A percentile compares a stretch with the other conserved stretches of the same genome.
phyloP scores from a whole-genome alignment of 1,139 yeast genomes.

The Yamadazyma triangularis region DNA sequence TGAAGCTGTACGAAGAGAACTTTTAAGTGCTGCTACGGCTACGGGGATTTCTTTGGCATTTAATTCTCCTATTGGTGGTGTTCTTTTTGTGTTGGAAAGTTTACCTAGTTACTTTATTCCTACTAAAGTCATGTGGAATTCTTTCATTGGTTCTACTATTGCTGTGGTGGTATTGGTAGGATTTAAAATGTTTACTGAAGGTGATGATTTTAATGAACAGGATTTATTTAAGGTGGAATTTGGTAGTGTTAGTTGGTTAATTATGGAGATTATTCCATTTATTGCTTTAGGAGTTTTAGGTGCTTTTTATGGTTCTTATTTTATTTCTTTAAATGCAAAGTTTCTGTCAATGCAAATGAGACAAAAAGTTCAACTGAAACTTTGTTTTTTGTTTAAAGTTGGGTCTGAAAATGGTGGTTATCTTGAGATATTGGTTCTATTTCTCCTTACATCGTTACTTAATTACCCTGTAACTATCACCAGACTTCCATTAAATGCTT shows the following conservation, averaged over 20 bases:
- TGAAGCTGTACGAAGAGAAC: conserved; percentile 58
- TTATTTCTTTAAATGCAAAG: conserved; percentile 45
- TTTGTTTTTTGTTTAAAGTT: conserved; percentile 14
- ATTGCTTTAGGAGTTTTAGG: conserved; percentile 63
- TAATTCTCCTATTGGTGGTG: conserved; percentile 95
- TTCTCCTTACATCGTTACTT: conserved; percentile 47
- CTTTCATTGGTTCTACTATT: conserved; percentile 72
- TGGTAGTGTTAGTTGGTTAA: conserved; percentile 71
- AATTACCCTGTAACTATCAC: conserved; percentile 56
- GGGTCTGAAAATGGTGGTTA: conserved; percentile 18
- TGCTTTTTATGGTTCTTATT: conserved; percentile 59
- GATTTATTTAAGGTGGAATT: conserved; percentile 60
- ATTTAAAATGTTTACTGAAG: conserved; percentile 54
- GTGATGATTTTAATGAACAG: conserved; percentile 46
- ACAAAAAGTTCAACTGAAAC: conserved; percentile 13
- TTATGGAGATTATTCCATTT: conserved; percentile 67
- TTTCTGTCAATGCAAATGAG: conserved; percentile 19
- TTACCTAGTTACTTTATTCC: conserved; percentile 61
- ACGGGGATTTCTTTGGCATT: conserved; percentile 94
- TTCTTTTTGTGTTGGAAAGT: conserved; percentile 76
- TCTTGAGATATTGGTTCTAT: conserved; percentile 47
- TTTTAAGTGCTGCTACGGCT: conserved; percentile 81
- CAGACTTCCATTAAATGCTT: conserved; percentile 51
- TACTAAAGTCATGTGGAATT: conserved; percentile 71
- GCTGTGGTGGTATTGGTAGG: conserved; percentile 64